Base-by-base conservation (phyloP, 2,329 filamentous ascomycete species). In the Stemphylium beticola region DNA sequence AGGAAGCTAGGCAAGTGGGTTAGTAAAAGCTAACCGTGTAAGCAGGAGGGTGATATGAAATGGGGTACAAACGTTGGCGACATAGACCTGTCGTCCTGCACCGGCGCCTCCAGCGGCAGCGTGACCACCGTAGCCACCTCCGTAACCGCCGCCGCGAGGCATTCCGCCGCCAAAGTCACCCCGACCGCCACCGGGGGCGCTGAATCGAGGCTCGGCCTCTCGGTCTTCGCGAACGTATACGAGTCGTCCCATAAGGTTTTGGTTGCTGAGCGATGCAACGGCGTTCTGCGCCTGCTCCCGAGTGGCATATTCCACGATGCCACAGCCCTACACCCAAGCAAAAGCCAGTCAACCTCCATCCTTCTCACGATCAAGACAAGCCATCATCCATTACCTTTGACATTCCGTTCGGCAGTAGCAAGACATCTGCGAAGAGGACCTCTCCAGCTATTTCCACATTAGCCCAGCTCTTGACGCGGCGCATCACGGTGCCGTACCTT, bases 261-360 rank as follows among this genome's bases (percentile, higher is more conserved):
- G 93, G 83, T 99, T 99, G 86, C 93, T 97, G 80, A 99, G 90
- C 76, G 92, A 95, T 78, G 91, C 89, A 82, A 99, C 95, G 75
- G 95, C 95, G 79, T 92, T 90, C 80, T 98, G 95, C 76, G 95
- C 95, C 89, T 99, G 92, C 76, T 99, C 95, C 87, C 93, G 91
- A 73, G 93, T 97, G 79, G 93, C 93, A 88, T 99, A 99, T 89
- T 99, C 95, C 89, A 99, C 95, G 91, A 99, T 99, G 84, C 95
- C 95, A 93, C 93, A 99, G 92, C 95, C 93, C 93, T 98, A 96
- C 89, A 85, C 86, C 89, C 84, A 81, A 87, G 88, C 88, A 91
- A 91, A 73, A 89, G 88, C 91, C 92, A 91, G 88, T 89, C 93
- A 93, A 93, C 96, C 93, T 97, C 92, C 91, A 91, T 95, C 91